Percentiles rank a stretch among this genome's conserved stretches.
Evolutionary conservation across 192 early-diverging fungal species (phyloP).

Genomic region (Rhizophagus prolifer): DNA sequence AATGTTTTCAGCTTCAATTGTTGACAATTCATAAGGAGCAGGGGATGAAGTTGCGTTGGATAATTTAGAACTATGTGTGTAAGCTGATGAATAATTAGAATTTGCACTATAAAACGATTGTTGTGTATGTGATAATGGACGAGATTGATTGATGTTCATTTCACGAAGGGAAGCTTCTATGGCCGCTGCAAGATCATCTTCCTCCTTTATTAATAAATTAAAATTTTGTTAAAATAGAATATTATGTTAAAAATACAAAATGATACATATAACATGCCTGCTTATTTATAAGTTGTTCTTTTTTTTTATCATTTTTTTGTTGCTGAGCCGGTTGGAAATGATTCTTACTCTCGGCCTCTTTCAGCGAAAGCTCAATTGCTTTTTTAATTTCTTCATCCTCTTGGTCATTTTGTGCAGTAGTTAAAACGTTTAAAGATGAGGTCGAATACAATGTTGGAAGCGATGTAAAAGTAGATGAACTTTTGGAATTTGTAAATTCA

Average conservation of each 20-base stretch:
- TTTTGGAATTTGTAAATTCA: constrained; percentile 25
- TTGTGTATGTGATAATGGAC: neutral
- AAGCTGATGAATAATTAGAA: constrained; percentile 33
- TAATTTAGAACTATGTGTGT: constrained; percentile 1
- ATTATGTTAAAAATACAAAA: neutral
- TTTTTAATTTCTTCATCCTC: constrained; percentile 90
- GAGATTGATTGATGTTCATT: constrained; percentile 42
- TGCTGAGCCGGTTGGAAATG: constrained; percentile 37
- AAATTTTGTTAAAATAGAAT: neutral
- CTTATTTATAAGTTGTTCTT: constrained; percentile 24
- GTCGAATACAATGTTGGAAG: constrained; percentile 19
- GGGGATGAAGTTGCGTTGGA: constrained; percentile 33
- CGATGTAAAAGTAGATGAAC: neutral
- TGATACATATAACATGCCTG: neutral
- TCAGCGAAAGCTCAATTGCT: constrained; percentile 90
- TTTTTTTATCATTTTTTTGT: constrained; percentile 7
- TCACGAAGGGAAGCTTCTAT: constrained; percentile 78
- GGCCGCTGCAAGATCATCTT: constrained; percentile 69
- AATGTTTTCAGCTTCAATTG: constrained; percentile 85
- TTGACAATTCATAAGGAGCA: constrained; percentile 59
- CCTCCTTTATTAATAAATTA: constrained; percentile 33
- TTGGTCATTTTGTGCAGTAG: constrained; percentile 38
- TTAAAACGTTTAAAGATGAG: constrained; percentile 8
- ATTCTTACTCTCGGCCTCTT: constrained; percentile 65
- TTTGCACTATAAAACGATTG: constrained; percentile 8